Evolutionary conservation across 495 filamentous ascomycete genomes (phyloP).

Genomic region (Glarea lozoyensis): DNA sequence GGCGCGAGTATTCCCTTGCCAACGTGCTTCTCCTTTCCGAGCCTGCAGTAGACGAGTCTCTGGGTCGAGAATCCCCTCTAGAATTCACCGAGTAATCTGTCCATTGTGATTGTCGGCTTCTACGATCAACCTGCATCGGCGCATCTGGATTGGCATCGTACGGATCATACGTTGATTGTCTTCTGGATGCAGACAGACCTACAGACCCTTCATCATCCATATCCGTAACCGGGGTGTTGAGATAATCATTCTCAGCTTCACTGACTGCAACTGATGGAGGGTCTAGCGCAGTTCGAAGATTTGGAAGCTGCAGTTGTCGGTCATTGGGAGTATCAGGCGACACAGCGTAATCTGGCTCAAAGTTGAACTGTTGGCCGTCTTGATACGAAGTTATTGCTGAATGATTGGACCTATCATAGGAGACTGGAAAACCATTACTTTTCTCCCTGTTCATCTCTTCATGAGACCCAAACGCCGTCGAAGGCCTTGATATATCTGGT

Average conservation of each 20-base stretch:
- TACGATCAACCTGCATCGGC: conserved; percentile 23
- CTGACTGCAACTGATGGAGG: conserved; percentile 8
- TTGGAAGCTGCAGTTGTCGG: conserved; percentile 6
- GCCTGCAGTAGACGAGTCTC: too few species aligned
- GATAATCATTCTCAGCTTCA: conserved; percentile 9
- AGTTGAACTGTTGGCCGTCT: neutral
- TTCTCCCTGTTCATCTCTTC: neutral
- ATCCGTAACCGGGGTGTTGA: conserved; percentile 17
- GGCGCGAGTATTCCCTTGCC: too few species aligned
- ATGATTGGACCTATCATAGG: neutral
- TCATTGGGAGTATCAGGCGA: conserved; percentile 1
- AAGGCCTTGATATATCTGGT: neutral
- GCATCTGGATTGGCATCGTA: neutral
- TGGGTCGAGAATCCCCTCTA: conserved; percentile 20
- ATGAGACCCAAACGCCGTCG: conserved; percentile 4
- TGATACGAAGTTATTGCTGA: neutral
- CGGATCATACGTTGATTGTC: neutral
- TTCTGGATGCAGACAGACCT: conserved; percentile 20
- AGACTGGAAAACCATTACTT: too few species aligned
- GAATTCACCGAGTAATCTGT: conserved; percentile 48
- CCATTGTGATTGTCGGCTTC: conserved; percentile 43
- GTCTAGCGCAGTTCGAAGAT: conserved; percentile 8
- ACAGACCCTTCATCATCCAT: conserved; percentile 21
- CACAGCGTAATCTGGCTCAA: conserved; percentile 1
- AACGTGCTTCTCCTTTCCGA: too few species aligned